These are phyloP conservation scores for Quercus engelmannii DNA, from an alignment of 306 rosid genomes.

Conservation along the genomic window DNA sequence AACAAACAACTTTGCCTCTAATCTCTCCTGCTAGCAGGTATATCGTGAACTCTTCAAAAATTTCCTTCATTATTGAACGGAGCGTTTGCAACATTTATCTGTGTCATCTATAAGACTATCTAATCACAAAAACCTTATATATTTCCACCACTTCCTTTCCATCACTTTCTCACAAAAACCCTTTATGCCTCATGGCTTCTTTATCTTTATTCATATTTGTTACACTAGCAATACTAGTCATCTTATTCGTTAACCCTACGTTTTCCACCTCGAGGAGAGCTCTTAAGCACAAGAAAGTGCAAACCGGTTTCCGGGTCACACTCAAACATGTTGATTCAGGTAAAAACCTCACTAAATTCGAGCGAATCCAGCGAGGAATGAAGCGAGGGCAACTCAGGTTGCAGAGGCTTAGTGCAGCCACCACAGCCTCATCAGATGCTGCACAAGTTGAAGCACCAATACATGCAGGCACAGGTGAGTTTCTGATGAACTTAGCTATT, in stretches of 20 bases:
- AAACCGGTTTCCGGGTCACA: constrained; percentile 38
- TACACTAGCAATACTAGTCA: constrained; percentile 11
- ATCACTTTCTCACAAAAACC: constrained; percentile 6
- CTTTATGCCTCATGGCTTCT: constrained; percentile 27
- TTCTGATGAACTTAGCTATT: constrained; percentile 55
- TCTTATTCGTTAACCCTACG: constrained; percentile 30
- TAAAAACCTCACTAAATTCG: constrained; percentile 62
- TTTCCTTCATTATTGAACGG: constrained; percentile 24
- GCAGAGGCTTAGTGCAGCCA: constrained; percentile 47
- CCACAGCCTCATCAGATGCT: constrained; percentile 26
- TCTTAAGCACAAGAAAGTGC: not conserved
- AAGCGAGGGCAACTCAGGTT: constrained; percentile 49
- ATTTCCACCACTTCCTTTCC: not conserved
- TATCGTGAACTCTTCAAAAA: not conserved
- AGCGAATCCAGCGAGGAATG: constrained; percentile 59
- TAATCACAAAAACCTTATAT: not conserved
- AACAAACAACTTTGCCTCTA: not conserved
- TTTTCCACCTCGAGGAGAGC: constrained; percentile 44
- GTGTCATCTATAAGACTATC: constrained; percentile 9
- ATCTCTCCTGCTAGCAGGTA: not conserved
- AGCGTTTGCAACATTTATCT: constrained; percentile 17
- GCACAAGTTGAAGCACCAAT: constrained; percentile 37
- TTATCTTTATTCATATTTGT: constrained; percentile 8
- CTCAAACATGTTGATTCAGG: constrained; percentile 67
- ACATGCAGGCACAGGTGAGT: constrained; percentile 70